Percentiles rank a stretch among this genome's conserved stretches.
These are phyloP conservation scores for Nannochloris sp. DNA, from an alignment of 139 green algal genomes.

Conservation along the genomic window DNA sequence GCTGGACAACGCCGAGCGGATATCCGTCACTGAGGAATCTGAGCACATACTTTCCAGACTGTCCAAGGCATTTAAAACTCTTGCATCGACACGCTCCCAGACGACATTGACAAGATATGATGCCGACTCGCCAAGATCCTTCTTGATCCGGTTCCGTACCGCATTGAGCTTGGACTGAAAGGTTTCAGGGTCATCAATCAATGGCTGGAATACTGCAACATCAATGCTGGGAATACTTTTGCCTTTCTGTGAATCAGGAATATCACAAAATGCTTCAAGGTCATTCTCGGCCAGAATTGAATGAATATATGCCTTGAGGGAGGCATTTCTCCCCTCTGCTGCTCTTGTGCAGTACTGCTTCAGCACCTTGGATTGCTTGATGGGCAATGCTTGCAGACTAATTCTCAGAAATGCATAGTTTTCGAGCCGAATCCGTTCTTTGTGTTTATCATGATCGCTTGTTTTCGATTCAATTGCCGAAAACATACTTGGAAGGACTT, in stretches of 20 bases:
- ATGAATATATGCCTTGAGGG: slow-evolving; percentile 25
- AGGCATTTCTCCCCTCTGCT: slow-evolving; percentile 2
- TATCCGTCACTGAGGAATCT: neutral
- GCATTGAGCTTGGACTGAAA: too few species aligned
- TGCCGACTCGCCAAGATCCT: too few species aligned
- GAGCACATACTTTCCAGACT: slow-evolving; percentile 1
- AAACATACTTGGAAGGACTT: slow-evolving; percentile 23
- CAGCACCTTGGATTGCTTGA: neutral
- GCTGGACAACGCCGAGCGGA: too few species aligned
- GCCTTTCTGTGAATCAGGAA: too few species aligned
- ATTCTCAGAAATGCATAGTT: slow-evolving; percentile 30
- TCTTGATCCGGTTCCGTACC: too few species aligned
- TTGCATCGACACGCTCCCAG: neutral
- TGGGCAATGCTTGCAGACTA: slow-evolving; percentile 10
- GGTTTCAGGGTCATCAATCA: too few species aligned
- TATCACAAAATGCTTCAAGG: too few species aligned
- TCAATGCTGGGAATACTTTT: too few species aligned
- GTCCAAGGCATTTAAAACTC: slow-evolving; percentile 1
- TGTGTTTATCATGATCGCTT: slow-evolving; percentile 34
- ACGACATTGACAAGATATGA: too few species aligned
- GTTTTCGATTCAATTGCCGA: slow-evolving; percentile 28
- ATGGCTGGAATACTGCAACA: too few species aligned
- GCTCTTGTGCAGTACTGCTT: slow-evolving; percentile 1
- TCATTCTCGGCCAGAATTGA: too few species aligned
- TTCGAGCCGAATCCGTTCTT: slow-evolving; percentile 33